A percentile compares a stretch with the other conserved stretches of the same genome.
These are phyloP conservation scores for Diutina siamensis DNA, from an alignment of 1,139 yeast genomes.

Conservation along the genomic window DNA sequence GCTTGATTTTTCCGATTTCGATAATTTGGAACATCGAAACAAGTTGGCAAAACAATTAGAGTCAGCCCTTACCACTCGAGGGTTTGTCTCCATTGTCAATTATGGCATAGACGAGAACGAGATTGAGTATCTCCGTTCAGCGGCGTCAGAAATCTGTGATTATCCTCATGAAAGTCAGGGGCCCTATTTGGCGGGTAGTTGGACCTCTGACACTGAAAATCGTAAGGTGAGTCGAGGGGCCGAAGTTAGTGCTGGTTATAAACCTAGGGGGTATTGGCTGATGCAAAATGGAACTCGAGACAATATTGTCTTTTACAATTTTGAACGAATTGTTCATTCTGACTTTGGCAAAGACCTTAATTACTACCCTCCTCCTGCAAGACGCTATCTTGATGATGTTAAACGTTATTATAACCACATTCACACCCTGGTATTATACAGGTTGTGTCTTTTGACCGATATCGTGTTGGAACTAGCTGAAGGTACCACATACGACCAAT, in stretches of 20 bases:
- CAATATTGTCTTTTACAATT: slow-evolving; percentile 29
- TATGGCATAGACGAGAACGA: slow-evolving; percentile 22
- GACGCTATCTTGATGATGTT: slow-evolving; percentile 23
- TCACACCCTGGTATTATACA: slow-evolving; percentile 23
- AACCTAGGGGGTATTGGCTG: slow-evolving; percentile 35
- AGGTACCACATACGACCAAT: slow-evolving; percentile 23
- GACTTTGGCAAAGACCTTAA: slow-evolving; percentile 12
- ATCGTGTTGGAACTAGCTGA: slow-evolving; percentile 30
- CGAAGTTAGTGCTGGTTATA: slow-evolving; percentile 35
- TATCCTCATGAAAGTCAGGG: slow-evolving; percentile 29
- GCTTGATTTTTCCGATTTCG: slow-evolving; percentile 10
- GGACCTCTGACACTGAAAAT: slow-evolving; percentile 21
- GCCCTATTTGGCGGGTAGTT: slow-evolving; percentile 19
- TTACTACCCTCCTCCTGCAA: slow-evolving; percentile 19
- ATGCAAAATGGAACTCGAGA: slow-evolving; percentile 31
- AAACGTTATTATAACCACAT: slow-evolving; percentile 22
- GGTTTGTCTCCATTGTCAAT: slow-evolving; percentile 32
- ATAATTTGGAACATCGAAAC: slow-evolving; percentile 15
- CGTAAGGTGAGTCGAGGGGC: slow-evolving; percentile 26
- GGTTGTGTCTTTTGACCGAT: slow-evolving; percentile 26
- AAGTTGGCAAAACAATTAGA: slow-evolving; percentile 23
- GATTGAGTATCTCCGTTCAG: slow-evolving; percentile 21
- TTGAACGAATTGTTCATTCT: slow-evolving; percentile 23
- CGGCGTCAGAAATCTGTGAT: slow-evolving; percentile 27
- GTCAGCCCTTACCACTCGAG: slow-evolving; percentile 28